A percentile compares a stretch with the other conserved stretches of the same genome.
These are phyloP conservation scores for Juglanconis juglandina DNA, from an alignment of 2,329 filamentous ascomycete species.

Conservation along the genomic window DNA sequence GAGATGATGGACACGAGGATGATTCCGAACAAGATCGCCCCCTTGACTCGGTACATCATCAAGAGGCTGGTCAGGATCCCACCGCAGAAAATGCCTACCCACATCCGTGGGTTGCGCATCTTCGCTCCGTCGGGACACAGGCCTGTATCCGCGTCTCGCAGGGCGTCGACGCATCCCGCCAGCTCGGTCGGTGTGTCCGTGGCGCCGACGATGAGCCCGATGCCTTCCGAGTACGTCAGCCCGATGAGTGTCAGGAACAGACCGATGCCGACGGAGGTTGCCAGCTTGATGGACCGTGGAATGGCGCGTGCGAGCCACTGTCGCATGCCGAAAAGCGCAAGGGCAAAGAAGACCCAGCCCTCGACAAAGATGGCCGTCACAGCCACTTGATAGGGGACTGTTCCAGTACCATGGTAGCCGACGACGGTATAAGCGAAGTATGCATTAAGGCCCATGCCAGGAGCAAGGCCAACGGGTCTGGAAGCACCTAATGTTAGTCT, in stretches of 20 bases:
- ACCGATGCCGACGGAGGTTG: constrained; percentile 81
- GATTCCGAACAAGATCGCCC: constrained; percentile 80
- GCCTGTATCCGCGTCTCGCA: constrained; percentile 41
- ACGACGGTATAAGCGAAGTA: constrained; percentile 84
- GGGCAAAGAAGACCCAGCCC: constrained; percentile 77
- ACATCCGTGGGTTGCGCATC: constrained; percentile 81
- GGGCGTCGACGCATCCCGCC: constrained; percentile 62
- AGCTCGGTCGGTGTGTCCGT: constrained; percentile 66
- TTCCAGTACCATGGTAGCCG: constrained; percentile 69
- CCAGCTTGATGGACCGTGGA: constrained; percentile 80
- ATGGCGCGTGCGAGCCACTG: constrained; percentile 86
- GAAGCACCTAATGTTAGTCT: neutral
- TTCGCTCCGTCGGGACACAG: constrained; percentile 62
- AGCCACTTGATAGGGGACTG: constrained; percentile 71
- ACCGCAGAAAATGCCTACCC: constrained; percentile 85
- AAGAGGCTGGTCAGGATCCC: constrained; percentile 75
- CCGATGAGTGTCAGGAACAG: constrained; percentile 76
- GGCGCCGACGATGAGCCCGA: constrained; percentile 73
- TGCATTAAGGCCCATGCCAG: constrained; percentile 79
- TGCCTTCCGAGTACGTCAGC: constrained; percentile 76
- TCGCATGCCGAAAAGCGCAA: constrained; percentile 76
- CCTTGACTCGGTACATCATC: constrained; percentile 83
- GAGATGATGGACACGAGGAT: constrained; percentile 82
- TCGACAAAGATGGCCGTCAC: constrained; percentile 86
- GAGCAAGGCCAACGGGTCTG: constrained; percentile 64